Evolutionary conservation across 2,329 filamentous ascomycete species (phyloP), one percentile per base, ranked within the genome.

Genomic region (Fusarium chuoi): DNA sequence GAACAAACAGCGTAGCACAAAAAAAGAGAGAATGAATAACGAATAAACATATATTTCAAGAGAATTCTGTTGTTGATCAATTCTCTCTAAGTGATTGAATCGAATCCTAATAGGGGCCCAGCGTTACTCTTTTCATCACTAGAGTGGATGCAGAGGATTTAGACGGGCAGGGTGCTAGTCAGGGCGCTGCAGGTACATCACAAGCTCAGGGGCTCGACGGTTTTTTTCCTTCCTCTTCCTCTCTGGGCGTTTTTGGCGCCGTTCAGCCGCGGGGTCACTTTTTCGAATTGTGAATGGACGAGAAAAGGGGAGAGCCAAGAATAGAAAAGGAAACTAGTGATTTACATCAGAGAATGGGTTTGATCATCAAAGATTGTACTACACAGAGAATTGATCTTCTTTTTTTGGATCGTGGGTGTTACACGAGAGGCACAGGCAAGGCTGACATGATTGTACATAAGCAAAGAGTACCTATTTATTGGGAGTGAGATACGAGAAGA

Each of bases 191-290:
- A 68, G 57, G 52, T 49, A 36, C 42, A 41, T 9, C 1, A 41
- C 62, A 68, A 64, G 69, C 56, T 74, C 71, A 74, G 71, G 71
- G 71, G 71, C 71, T 74, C 26, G 71, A 49, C 28, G n/a, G 9
- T 48, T 48, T 49, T 26, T 65, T 42, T 8, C 10, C 14, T 30
- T 30, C 14, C 13, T 41, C 20, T 46, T 22, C 33, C n/a, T n/a
- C 7, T 44, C 24, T 63, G 55, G 62, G 70, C 55, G 65, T 58
- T 24, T 55, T 59, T 64, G 64, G 70, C 64, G 70, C 71, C 55
- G 48, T 69, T 65, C 36, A 24, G 26, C 55, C 52, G 65, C 71
- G 72, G 74, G 71, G 71, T 70, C 45, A n/a, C 9, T 30, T 62
- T 71, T 49, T 60, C 18, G 17, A 20, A 35, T 48, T 38, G 58